phyloP scores from a whole-genome alignment of 495 filamentous ascomycete genomes.

The Hyaloscypha bicolor region DNA sequence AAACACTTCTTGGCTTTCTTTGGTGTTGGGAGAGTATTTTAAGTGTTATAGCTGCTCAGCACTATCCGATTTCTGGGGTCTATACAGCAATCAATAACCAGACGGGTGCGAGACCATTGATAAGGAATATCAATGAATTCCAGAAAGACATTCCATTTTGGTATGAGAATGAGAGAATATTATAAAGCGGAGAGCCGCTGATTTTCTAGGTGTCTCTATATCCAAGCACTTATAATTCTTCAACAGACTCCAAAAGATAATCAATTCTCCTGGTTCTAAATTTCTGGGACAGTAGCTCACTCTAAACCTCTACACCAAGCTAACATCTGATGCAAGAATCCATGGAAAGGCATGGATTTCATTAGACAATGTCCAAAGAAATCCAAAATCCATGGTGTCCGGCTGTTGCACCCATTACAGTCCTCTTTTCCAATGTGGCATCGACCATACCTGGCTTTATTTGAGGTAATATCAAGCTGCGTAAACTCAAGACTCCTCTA shows the following conservation, averaged over 20 bases:
- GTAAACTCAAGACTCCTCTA: background rate
- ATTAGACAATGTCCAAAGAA: slow-evolving; percentile 56
- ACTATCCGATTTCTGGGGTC: background rate
- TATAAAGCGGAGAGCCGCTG: background rate
- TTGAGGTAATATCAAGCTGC: slow-evolving; percentile 32
- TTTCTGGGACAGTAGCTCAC: slow-evolving; percentile 37
- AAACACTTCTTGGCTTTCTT: too few species aligned
- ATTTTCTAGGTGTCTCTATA: slow-evolving; percentile 20
- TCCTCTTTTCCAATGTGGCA: slow-evolving; percentile 69
- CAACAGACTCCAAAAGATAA: slow-evolving; percentile 13
- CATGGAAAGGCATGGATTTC: slow-evolving; percentile 61
- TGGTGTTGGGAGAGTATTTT: background rate
- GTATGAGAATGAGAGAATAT: slow-evolving; percentile 5
- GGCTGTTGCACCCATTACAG: slow-evolving; percentile 69
- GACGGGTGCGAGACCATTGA: slow-evolving; percentile 18
- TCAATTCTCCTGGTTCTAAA: slow-evolving; percentile 18
- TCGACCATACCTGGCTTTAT: slow-evolving; percentile 65
- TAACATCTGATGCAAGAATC: slow-evolving; percentile 36
- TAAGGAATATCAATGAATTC: slow-evolving; percentile 21
- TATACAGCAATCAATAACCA: background rate
- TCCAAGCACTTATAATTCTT: slow-evolving; percentile 15
- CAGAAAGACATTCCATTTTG: slow-evolving; percentile 21
- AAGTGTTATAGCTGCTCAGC: background rate
- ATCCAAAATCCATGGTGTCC: slow-evolving; percentile 42
- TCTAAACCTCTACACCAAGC: background rate